Base-by-base conservation (phyloP, 164 flowering plant species). In the Litsea cubeba region DNA sequence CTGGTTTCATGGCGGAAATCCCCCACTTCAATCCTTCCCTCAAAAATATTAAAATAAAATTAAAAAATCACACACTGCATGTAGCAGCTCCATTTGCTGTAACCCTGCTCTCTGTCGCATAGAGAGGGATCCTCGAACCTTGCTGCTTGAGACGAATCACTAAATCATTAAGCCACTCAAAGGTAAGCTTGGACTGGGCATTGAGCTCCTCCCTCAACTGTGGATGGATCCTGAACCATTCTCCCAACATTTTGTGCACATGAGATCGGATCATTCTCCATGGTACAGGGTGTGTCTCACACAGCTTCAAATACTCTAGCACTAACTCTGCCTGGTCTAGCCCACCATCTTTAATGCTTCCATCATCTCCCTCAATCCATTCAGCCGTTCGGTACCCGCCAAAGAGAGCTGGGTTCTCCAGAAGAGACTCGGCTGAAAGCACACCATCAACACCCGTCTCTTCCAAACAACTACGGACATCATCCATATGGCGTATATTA, bases 231-330 rank as follows among this genome's bases (percentile, higher is more conserved):
- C 84, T 85, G 77, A 96, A 96, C 98, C 99, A 96, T 25, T 92
- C 98, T 46, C 97, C 97, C 79, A 96, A 77, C 90, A 96, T 58
- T 83, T 87, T 91, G 82, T 96, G 97, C 75, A 90, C 93, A 72
- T 96, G 99, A 30, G 97, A 71, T 17, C 95, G 93, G 26, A 96
- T 86, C 90, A 96, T 96, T 74, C 99, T 88, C 99, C 98, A 94
- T 2, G 98, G 94, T 65, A 94, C 97, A 7, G 98, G 97, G 81
- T 94, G 85, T 71, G 72, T 83, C 83, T 94, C 97, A 76, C 99
- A 94, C 32, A 96, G 74, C 80, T 88, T 89, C 86, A 96, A 78
- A 83, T 94, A 96, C 71, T 93, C 98, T 15, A 85, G 84, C 18
- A 89, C 22, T 50, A 96, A 78, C 50, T 89, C 89, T 58, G 88